phyloP scores from a whole-genome alignment of 805 yeast species.

The Nakazawaea ishiwadae region DNA sequence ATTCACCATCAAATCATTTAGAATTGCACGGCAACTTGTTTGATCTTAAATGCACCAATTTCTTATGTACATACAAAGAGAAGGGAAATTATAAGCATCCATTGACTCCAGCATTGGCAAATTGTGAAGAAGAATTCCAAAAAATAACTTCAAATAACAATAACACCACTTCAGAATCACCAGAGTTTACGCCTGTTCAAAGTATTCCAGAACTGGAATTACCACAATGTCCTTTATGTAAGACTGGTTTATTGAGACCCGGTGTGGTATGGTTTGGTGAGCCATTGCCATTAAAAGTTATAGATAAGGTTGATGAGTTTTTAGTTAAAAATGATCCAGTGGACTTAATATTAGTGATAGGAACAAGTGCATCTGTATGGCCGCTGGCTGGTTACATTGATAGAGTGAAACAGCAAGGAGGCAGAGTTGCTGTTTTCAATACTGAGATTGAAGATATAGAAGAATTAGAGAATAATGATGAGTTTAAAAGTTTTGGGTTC shows the following conservation, averaged over 20 bases:
- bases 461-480: slow-evolving; percentile 33
- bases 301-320: slow-evolving; percentile 69
- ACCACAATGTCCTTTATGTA: slow-evolving; percentile 77
- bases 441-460: slow-evolving; percentile 52
- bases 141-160: slow-evolving; percentile 7
- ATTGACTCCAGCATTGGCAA: slow-evolving; percentile 46
- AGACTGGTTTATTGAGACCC: slow-evolving; percentile 67
- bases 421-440: slow-evolving; percentile 80
- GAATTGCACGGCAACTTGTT: slow-evolving; percentile 82
- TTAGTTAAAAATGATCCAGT: slow-evolving; percentile 46
- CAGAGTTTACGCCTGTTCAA: slow-evolving; percentile 45
- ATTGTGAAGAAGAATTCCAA: slow-evolving; percentile 32
- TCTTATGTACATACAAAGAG: slow-evolving; percentile 61
- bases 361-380: slow-evolving; percentile 83
- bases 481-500: slow-evolving; percentile 59
- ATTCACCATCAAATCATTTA: slow-evolving; percentile 43
- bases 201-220: slow-evolving; percentile 44
- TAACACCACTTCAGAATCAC: slow-evolving; percentile 23
- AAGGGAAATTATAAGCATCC: slow-evolving; percentile 52
- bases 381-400: slow-evolving; percentile 93
- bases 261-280: slow-evolving; percentile 98
- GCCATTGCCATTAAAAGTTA: slow-evolving; percentile 57
- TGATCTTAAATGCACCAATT: slow-evolving; percentile 68
- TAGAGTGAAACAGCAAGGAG: slow-evolving; percentile 65
- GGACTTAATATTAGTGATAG: slow-evolving; percentile 77